These are phyloP conservation scores for Ceratocystis ficicola DNA, from an alignment of 2,329 filamentous ascomycete species.

Conservation along the genomic window DNA sequence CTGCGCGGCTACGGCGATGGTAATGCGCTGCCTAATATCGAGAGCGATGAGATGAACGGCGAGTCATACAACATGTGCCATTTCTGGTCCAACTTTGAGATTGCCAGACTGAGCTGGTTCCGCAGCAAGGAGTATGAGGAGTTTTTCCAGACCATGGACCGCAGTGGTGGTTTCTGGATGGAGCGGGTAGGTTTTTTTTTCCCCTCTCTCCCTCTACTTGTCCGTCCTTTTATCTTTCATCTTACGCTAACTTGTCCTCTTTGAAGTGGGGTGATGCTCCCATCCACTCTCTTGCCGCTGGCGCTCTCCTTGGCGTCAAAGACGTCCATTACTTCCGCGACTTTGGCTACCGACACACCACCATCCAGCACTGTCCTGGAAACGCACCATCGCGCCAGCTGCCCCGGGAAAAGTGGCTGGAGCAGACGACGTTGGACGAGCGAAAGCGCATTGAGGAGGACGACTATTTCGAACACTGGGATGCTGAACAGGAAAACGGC, in stretches of 20 bases:
- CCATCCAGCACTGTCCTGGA: conserved; percentile 94
- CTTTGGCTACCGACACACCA: conserved; percentile 95
- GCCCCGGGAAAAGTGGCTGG: conserved; percentile 64
- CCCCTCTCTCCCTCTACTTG: not conserved
- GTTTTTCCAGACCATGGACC: conserved; percentile 98
- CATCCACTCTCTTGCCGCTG: conserved; percentile 92
- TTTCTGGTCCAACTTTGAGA: conserved; percentile 99
- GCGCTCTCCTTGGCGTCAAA: conserved; percentile 63
- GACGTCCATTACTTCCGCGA: conserved; percentile 99
- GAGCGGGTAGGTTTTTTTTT: conserved; percentile 57
- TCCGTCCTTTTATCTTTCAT: conserved; percentile 10
- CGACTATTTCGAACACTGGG: conserved; percentile 85
- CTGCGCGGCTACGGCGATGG: conserved; percentile 60
- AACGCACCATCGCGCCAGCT: conserved; percentile 86
- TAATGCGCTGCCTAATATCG: conserved; percentile 63
- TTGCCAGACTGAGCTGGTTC: conserved; percentile 89
- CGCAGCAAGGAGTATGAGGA: conserved; percentile 94
- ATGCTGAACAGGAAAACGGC: conserved; percentile 83
- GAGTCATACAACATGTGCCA: conserved; percentile 99
- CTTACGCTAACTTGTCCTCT: conserved; percentile 25
- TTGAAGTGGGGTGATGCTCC: conserved; percentile 94
- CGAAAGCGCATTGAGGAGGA: conserved; percentile 84
- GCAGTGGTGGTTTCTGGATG: conserved; percentile 97
- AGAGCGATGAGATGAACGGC: conserved; percentile 88
- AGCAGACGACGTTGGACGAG: conserved; percentile 67